Percentiles rank a stretch among this genome's conserved stretches.
Evolutionary conservation across 2,329 filamentous ascomycete species (phyloP).

Genomic region (Fusarium chlamydosporum): DNA sequence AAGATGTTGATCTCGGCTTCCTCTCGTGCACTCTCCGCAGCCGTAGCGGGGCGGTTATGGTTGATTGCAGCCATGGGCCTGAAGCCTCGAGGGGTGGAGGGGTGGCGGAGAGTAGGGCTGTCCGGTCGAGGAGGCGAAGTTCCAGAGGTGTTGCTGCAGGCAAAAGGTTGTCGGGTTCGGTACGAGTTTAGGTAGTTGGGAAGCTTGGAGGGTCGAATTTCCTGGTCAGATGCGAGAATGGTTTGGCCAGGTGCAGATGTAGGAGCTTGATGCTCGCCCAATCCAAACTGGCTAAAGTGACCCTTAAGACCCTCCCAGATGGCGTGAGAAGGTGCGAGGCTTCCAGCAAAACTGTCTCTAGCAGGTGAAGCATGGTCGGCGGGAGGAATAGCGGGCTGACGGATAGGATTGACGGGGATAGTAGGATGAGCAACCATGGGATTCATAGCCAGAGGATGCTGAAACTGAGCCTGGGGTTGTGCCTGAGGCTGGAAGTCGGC

Average conservation of each 20-base stretch:
- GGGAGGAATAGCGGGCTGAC: slow-evolving; percentile 21
- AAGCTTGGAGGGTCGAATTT: slow-evolving; percentile 7
- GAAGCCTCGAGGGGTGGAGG: slow-evolving; percentile 31
- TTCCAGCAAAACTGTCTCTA: slow-evolving; percentile 14
- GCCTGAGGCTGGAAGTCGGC: neutral
- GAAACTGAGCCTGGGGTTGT: neutral
- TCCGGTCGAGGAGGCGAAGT: neutral
- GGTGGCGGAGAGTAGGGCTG: neutral
- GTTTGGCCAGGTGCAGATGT: neutral
- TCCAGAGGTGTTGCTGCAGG: neutral
- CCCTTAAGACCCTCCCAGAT: slow-evolving; percentile 32
- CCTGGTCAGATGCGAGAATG: neutral
- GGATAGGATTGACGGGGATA: slow-evolving; percentile 11
- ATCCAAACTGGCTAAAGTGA: slow-evolving; percentile 19
- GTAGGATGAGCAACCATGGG: neutral
- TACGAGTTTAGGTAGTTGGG: slow-evolving; percentile 14
- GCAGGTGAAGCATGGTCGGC: slow-evolving; percentile 2
- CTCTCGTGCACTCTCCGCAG: neutral
- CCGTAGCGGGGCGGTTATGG: neutral
- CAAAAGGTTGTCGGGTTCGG: neutral
- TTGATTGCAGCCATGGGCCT: slow-evolving; percentile 47
- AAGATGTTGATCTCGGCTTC: slow-evolving; percentile 35
- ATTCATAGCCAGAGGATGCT: neutral
- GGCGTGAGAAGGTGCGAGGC: slow-evolving; percentile 22
- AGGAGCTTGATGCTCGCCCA: slow-evolving; percentile 6